These are phyloP conservation scores for Flaveria brownii DNA, from an alignment of 129 eudicot species.

Conservation along the genomic window DNA sequence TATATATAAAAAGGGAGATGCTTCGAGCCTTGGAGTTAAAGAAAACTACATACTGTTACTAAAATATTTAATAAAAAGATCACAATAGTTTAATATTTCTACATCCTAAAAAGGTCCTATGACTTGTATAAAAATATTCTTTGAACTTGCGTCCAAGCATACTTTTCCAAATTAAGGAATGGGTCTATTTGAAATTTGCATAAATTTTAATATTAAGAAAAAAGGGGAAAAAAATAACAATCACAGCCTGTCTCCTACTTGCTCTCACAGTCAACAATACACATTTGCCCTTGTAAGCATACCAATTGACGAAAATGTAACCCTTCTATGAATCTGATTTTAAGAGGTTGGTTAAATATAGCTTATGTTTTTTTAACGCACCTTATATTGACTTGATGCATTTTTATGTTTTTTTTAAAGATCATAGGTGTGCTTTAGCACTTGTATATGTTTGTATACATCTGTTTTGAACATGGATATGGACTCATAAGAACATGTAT, in stretches of 20 bases:
- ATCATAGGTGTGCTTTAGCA: too few species aligned
- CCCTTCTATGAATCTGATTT: too few species aligned
- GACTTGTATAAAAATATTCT: constrained; percentile 7
- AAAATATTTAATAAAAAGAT: neutral
- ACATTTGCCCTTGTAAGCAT: constrained; percentile 16
- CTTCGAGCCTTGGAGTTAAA: neutral
- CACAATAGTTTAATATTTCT: neutral
- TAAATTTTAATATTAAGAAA: constrained; percentile 10
- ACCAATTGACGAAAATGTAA: neutral
- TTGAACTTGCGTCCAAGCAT: constrained; percentile 25
- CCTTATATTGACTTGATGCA: too few species aligned
- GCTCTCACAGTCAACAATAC: constrained; percentile 18
- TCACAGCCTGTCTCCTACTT: constrained; percentile 40
- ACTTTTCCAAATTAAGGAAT: constrained; percentile 32
- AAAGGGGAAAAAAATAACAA: neutral
- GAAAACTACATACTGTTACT: neutral
- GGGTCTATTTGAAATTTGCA: constrained; percentile 26
- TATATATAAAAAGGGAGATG: neutral
- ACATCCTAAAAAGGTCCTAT: neutral
- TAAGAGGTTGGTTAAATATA: too few species aligned
- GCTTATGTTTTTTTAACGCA: too few species aligned
- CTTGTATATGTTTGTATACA: too few species aligned
- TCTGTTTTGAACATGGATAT: too few species aligned
- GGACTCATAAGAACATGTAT: too few species aligned
- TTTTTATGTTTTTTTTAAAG: too few species aligned